Conservation (phyloP, 805 yeast species). For the Cyberlindnera amylophila region DNA sequence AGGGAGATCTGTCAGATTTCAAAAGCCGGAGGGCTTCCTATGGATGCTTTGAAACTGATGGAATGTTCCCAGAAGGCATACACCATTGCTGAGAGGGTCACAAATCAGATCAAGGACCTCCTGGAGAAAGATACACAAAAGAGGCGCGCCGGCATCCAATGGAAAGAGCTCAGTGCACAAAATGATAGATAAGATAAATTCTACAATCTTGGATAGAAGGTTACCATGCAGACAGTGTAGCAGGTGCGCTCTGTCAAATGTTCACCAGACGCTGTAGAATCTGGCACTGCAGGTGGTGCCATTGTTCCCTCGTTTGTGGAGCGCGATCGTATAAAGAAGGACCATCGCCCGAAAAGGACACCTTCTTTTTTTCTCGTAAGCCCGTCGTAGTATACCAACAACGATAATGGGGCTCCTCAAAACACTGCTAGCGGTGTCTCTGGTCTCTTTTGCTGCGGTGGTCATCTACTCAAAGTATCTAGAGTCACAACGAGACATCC, state of each 20-base stretch:
- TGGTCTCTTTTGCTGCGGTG: constrained; percentile 1
- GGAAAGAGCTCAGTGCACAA: constrained; percentile 25
- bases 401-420: background rate
- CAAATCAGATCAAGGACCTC: constrained; percentile 56
- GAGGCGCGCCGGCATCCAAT: constrained; percentile 25
- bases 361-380: too few species aligned
- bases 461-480: constrained; percentile 23
- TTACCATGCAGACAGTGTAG: background rate
- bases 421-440: constrained; percentile 45
- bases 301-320: background rate
- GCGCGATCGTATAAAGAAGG: background rate
- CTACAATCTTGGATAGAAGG: too few species aligned
- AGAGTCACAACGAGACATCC: constrained; percentile 46
- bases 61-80: constrained; percentile 68
- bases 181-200: constrained; percentile 19
- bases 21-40: constrained; percentile 86
- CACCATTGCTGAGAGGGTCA: constrained; percentile 54
- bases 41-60: constrained; percentile 66
- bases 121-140: constrained; percentile 31
- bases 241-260: too few species aligned
- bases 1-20: constrained; percentile 86
- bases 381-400: too few species aligned
- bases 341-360: background rate
- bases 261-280: too few species aligned
- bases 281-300: too few species aligned